These are phyloP conservation scores for Dimargaris verticillata DNA, from an alignment of 192 early-diverging fungal genomes.

Conservation along the genomic window DNA sequence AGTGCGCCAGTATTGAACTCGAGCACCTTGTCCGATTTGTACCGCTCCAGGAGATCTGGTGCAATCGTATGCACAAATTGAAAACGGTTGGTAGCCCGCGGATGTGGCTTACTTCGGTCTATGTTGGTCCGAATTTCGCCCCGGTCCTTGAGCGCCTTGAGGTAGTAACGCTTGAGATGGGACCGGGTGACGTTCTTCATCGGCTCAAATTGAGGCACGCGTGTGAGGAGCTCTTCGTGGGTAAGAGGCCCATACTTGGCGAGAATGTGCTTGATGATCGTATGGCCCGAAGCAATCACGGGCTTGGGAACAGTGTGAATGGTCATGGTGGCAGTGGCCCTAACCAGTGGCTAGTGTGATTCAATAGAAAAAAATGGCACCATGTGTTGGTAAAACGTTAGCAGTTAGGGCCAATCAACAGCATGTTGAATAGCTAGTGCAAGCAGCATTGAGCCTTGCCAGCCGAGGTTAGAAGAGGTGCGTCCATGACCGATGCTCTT, in stretches of 20 bases:
- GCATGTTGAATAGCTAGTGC: no score
- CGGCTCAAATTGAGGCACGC: not conserved
- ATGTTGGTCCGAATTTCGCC: not conserved
- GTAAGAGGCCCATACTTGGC: not conserved
- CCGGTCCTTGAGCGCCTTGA: not conserved
- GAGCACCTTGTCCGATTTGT: not conserved
- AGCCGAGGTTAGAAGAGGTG: no score
- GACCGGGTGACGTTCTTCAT: not conserved
- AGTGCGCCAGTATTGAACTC: not conserved
- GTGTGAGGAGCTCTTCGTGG: not conserved
- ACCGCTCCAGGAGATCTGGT: not conserved
- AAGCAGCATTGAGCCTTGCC: no score
- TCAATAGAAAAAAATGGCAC: no score
- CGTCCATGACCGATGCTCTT: no score
- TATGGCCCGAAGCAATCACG: not conserved
- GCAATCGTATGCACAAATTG: not conserved
- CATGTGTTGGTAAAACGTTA: no score
- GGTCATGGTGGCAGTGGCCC: not conserved
- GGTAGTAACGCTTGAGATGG: not conserved
- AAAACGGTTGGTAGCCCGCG: not conserved
- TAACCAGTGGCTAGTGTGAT: no score
- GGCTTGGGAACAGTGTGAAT: not conserved
- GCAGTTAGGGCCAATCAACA: no score
- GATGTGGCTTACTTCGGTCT: not conserved
- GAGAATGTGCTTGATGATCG: not conserved